Percentiles rank a stretch among this genome's conserved stretches.
phyloP scores from a whole-genome alignment of 2,329 filamentous ascomycete species.

The Diplodia corticola region DNA sequence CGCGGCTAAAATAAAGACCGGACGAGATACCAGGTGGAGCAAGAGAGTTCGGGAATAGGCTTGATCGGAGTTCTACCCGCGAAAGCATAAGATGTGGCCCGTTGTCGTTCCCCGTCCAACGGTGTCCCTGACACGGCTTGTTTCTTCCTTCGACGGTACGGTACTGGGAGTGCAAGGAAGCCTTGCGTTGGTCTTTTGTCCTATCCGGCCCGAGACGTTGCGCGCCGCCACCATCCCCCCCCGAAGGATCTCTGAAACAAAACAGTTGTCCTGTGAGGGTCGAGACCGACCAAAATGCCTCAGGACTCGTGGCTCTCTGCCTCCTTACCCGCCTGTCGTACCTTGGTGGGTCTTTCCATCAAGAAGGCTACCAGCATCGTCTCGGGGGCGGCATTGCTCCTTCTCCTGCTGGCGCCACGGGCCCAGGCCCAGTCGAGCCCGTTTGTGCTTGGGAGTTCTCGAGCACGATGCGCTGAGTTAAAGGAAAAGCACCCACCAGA shows the following conservation, averaged over 20 bases:
- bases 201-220: background rate
- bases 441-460: background rate
- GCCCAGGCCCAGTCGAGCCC: background rate
- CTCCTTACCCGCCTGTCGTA: background rate
- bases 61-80: conserved; percentile 1
- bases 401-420: background rate
- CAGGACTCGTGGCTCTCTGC: conserved; percentile 4
- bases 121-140: background rate
- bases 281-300: background rate
- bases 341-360: background rate
- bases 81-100: background rate
- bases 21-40: background rate
- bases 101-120: background rate
- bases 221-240: background rate
- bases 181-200: conserved; percentile 9
- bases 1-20: background rate
- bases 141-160: background rate
- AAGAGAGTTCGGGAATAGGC: background rate
- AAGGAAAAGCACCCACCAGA: background rate
- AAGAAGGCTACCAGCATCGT: background rate
- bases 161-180: background rate
- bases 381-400: background rate
- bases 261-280: background rate
- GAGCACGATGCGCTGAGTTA: conserved; percentile 8
- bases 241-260: background rate